These are phyloP conservation scores for Avena atlantica DNA, from an alignment of 176 grass and related monocot species.

Conservation along the genomic window DNA sequence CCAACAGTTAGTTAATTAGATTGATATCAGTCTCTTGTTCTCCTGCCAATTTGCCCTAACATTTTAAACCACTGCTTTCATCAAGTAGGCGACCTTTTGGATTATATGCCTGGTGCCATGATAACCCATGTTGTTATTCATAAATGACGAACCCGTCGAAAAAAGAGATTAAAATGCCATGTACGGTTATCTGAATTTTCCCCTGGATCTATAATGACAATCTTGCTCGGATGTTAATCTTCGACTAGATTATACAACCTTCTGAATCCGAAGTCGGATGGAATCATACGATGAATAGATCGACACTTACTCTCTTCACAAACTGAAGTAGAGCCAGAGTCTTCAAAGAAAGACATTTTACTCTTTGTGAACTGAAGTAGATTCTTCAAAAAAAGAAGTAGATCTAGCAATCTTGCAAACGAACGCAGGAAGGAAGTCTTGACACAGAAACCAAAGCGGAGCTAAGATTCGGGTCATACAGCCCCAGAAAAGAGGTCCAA, in stretches of 20 bases:
- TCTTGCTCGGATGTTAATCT: background rate
- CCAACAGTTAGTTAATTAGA: background rate
- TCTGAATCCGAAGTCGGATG: no score
- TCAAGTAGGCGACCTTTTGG: background rate
- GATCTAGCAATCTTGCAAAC: background rate
- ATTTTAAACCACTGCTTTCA: background rate
- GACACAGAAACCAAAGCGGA: background rate
- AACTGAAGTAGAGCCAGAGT: no score
- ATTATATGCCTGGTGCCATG: constrained; percentile 10
- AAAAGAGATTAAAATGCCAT: background rate
- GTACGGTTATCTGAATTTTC: background rate
- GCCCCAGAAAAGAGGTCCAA: background rate
- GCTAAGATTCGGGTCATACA: background rate
- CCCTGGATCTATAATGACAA: background rate
- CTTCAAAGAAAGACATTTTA: background rate
- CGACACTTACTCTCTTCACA: no score
- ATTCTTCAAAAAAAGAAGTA: background rate
- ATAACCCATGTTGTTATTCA: background rate
- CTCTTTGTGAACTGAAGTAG: background rate
- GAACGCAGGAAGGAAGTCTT: background rate
- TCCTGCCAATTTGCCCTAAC: background rate
- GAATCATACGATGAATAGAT: no score
- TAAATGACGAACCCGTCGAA: background rate
- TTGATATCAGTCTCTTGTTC: background rate
- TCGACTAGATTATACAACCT: background rate